Conservation (phyloP, 331 rosid species). For the Spiraea crenata region DNA sequence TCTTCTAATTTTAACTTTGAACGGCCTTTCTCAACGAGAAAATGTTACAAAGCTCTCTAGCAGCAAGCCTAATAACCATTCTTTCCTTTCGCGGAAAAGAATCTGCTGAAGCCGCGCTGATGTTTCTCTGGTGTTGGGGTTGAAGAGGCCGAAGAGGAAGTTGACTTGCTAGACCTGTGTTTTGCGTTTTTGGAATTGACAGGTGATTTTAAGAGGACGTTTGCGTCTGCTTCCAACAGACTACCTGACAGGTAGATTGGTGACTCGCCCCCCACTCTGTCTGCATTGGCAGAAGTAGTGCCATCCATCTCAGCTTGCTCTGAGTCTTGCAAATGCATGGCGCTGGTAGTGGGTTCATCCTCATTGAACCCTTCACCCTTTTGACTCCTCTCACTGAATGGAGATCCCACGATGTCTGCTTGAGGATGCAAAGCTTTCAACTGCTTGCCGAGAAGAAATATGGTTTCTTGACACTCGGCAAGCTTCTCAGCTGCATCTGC, state of each 20-base stretch:
- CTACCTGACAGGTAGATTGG: slow-evolving; percentile 52
- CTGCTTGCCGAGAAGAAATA: slow-evolving; percentile 90
- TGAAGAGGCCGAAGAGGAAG: slow-evolving; percentile 68
- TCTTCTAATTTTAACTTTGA: slow-evolving; percentile 35
- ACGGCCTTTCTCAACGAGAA: slow-evolving; percentile 20
- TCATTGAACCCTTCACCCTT: slow-evolving; percentile 46
- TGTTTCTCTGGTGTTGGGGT: slow-evolving; percentile 93
- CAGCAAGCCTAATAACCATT: slow-evolving; percentile 55
- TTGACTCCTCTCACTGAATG: slow-evolving; percentile 46
- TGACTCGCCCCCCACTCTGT: slow-evolving; percentile 52
- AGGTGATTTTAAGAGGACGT: slow-evolving; percentile 56
- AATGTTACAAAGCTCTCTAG: slow-evolving; percentile 22
- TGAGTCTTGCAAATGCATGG: slow-evolving; percentile 44
- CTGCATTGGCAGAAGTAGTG: slow-evolving; percentile 38
- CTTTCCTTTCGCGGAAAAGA: slow-evolving; percentile 88
- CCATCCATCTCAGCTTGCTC: slow-evolving; percentile 52
- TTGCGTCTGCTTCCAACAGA: slow-evolving; percentile 62
- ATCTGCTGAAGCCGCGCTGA: slow-evolving; percentile 79
- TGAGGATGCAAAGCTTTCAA: slow-evolving; percentile 77
- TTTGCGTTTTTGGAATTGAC: slow-evolving; percentile 41
- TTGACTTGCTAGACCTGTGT: slow-evolving; percentile 73
- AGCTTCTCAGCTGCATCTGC: slow-evolving; percentile 89
- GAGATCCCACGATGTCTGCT: slow-evolving; percentile 53
- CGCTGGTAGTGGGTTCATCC: slow-evolving; percentile 47
- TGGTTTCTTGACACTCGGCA: slow-evolving; percentile 98